Evolutionary conservation across 805 yeast genomes (phyloP), one percentile per base, ranked within the genome.

Genomic region (Saturnispora silvae): DNA sequence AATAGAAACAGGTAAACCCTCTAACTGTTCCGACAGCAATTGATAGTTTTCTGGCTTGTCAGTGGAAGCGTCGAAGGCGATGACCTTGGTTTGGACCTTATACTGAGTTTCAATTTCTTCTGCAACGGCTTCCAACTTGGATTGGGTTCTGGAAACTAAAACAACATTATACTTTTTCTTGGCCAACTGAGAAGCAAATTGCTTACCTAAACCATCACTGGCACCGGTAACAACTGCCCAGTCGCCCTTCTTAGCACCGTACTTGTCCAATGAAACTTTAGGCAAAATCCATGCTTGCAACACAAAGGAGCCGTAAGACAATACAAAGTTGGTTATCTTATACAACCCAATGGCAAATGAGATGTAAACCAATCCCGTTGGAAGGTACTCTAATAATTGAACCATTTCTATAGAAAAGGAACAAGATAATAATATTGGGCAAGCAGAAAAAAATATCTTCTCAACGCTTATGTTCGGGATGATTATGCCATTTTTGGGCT

Each of bases 161-260:
- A 84, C 77, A 33, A 92, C 58, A 49, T 86, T 87, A 57, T 87
- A 80, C 2, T 95, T 95, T 46, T 71, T 76, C 37, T 68, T 59
- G 10, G 97, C 98, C 59, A 92, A 69, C 61, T 89, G 97, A 19
- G 61, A 53, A 2, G 96, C 78, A 54, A 73, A 92, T 57, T 92
- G 95, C 56, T 87, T 85, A 40, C 98, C 98, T 52, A 92, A 81
- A 25, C 98, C 98, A 56, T 92, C 97, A 33, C 96, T 84, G 3
- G 96, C 94, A 41, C 98, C 98, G 5, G 98, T 92, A 14, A 92
- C 72, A 23, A 92, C 81, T n/a, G 96, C 96, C 89, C 96, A 92
- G 28, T 72, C 66, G 20, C 80, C 81, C 35, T 61, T 59, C 42
- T 66, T 65, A 20, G 89, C 80, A n/a, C 96, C 95, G 52, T 86